Evolutionary conservation across 139 green algal genomes (phyloP).

Genomic region (Chlamydomonas sphaeroides): DNA sequence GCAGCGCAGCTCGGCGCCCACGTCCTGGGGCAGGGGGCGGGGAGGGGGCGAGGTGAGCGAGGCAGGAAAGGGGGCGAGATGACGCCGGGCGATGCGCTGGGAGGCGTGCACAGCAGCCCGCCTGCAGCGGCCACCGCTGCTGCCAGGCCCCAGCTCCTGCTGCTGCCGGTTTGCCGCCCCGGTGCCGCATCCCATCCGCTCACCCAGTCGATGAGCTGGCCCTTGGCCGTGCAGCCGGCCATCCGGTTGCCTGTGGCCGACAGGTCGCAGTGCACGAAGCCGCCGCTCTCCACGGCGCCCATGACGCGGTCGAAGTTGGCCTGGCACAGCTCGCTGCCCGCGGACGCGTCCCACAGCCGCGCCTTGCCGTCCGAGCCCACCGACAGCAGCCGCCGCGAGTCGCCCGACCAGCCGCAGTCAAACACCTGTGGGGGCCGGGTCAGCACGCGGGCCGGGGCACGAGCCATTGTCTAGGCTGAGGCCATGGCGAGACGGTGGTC

Average conservation of each 20-base stretch:
- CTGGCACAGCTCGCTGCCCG: constrained; percentile 54
- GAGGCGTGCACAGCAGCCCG: too few relatives aligned
- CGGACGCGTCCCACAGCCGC: constrained; percentile 54
- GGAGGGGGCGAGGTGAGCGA: too few relatives aligned
- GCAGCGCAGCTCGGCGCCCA: constrained; percentile 44
- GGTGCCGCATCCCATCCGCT: too few relatives aligned
- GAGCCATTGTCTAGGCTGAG: too few relatives aligned
- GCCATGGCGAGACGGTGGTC: too few relatives aligned
- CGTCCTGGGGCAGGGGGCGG: neutral
- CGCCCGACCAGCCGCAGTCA: constrained; percentile 57
- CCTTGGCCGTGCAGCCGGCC: constrained; percentile 51
- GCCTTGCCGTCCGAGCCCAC: constrained; percentile 51
- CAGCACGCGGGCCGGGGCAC: too few relatives aligned
- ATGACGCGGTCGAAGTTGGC: constrained; percentile 49
- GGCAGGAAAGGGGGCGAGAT: too few relatives aligned
- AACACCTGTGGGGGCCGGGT: too few relatives aligned
- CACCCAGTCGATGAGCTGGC: constrained; percentile 46
- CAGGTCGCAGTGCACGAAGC: constrained; percentile 54
- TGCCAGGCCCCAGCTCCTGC: too few relatives aligned
- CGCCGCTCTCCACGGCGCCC: constrained; percentile 45
- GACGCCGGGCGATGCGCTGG: too few relatives aligned
- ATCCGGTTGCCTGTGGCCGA: constrained; percentile 41
- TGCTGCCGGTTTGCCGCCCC: too few relatives aligned
- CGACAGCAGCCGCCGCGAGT: constrained; percentile 51
- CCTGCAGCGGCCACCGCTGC: too few relatives aligned